Conservation (phyloP, 352 stramenopile genomes). For the Globisporangium iwayamae region DNA sequence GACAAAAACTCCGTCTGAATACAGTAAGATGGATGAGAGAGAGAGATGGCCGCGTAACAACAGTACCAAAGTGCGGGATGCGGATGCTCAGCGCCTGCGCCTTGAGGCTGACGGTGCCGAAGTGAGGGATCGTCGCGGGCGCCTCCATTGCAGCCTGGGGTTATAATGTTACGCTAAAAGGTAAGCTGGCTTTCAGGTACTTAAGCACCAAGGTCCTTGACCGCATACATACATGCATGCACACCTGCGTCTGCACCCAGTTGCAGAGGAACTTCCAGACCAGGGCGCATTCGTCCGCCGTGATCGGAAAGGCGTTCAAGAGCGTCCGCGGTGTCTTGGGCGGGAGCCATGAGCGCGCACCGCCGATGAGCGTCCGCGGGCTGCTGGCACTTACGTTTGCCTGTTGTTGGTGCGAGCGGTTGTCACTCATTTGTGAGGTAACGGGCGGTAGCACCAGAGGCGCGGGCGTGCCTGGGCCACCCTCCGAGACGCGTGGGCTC, state of each 20-base stretch:
- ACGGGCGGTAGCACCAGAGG: not conserved
- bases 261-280: slow-evolving; percentile 73
- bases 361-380: not conserved
- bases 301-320: slow-evolving; percentile 48
- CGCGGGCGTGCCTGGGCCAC: not conserved
- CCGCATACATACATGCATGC: no score
- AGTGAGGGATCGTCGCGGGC: slow-evolving; percentile 62
- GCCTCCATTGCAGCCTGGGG: slow-evolving; percentile 66
- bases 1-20: no score
- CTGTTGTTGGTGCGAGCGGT: not conserved
- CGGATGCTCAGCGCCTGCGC: slow-evolving; percentile 51
- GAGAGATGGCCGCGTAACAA: no score
- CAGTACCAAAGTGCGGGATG: slow-evolving; percentile 56
- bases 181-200: no score
- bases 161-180: no score
- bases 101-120: slow-evolving; percentile 54
- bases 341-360: slow-evolving; percentile 14
- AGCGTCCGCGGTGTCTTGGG: slow-evolving; percentile 51
- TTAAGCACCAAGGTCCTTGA: no score
- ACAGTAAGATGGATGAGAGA: no score
- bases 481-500: no score
- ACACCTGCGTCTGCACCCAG: slow-evolving; percentile 64
- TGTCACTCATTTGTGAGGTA: not conserved
- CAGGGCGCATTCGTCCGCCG: slow-evolving; percentile 34
- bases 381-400: not conserved